These are phyloP conservation scores for Laguncularia racemosa DNA, from an alignment of 345 rosid species.

Conservation along the genomic window DNA sequence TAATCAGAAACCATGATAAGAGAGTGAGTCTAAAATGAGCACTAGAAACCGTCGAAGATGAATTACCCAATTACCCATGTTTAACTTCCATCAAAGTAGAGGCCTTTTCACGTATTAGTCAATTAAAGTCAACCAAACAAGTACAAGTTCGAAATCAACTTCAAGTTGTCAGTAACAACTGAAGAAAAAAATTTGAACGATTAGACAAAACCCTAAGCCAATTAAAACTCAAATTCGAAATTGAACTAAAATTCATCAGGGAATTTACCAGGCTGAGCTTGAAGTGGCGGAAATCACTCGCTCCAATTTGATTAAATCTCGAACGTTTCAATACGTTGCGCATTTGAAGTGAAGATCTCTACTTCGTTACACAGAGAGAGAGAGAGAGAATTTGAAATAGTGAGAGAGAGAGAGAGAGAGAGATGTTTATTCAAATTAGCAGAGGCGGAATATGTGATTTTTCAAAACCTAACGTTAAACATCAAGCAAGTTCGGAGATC, in stretches of 20 bases:
- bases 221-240: slow-evolving; percentile 6
- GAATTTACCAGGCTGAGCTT: slow-evolving; percentile 35
- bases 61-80: too few relatives aligned
- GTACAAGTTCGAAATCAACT: too few relatives aligned
- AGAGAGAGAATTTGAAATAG: slow-evolving; percentile 12
- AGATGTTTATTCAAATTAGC: slow-evolving; percentile 30
- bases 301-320: slow-evolving; percentile 4
- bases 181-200: neutral
- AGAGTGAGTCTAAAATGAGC: too few relatives aligned
- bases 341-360: slow-evolving; percentile 24
- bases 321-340: slow-evolving; percentile 12
- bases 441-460: slow-evolving; percentile 40
- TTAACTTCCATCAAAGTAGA: too few relatives aligned
- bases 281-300: slow-evolving; percentile 10
- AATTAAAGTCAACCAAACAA: too few relatives aligned
- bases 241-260: neutral
- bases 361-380: neutral
- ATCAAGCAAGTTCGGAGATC: slow-evolving; percentile 15
- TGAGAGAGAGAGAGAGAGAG: slow-evolving; percentile 1
- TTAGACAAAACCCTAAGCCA: neutral
- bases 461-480: slow-evolving; percentile 41
- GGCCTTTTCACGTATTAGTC: too few relatives aligned
- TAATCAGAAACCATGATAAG: too few relatives aligned
- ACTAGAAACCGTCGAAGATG: too few relatives aligned
- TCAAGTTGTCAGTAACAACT: too few relatives aligned